Percentiles rank a stretch among this genome's conserved stretches.
Conservation (phyloP, 305 asterid genomes). For the Solanum hybrid region DNA sequence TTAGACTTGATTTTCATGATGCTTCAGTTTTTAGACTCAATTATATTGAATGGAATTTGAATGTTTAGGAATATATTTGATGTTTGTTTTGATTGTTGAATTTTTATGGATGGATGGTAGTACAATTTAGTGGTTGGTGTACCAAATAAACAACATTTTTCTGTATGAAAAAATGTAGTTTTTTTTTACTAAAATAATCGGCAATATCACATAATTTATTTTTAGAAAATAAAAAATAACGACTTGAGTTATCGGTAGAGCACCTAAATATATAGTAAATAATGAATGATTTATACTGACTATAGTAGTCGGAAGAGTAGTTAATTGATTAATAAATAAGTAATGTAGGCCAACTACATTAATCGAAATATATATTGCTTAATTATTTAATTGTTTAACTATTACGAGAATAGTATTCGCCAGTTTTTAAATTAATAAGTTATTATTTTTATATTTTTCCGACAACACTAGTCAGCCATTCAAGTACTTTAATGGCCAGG, state of each 20-base stretch:
- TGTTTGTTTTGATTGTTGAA: not conserved
- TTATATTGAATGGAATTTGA: not conserved
- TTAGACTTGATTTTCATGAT: not conserved
- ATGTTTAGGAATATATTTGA: not conserved
- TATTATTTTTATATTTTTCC: not conserved
- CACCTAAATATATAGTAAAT: not conserved
- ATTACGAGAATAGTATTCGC: no score
- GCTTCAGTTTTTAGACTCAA: not conserved
- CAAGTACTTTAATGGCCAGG: not conserved
- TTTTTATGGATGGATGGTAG: not conserved
- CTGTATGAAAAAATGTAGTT: not conserved
- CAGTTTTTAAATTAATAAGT: no score
- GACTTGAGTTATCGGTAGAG: not conserved
- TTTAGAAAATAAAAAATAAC: not conserved
- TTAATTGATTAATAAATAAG: not conserved
- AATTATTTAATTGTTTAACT: no score
- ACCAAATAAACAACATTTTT: no score
- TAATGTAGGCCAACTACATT: no score
- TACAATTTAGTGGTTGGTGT: not conserved
- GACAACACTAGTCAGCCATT: not conserved
- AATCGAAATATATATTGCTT: no score
- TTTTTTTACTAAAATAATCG: not conserved
- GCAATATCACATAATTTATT: not conserved
- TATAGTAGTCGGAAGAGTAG: not conserved
- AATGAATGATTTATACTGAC: not conserved